Base-by-base conservation (phyloP, 1,284 basidiomycete genomes). In the Meira miltonrushii region DNA sequence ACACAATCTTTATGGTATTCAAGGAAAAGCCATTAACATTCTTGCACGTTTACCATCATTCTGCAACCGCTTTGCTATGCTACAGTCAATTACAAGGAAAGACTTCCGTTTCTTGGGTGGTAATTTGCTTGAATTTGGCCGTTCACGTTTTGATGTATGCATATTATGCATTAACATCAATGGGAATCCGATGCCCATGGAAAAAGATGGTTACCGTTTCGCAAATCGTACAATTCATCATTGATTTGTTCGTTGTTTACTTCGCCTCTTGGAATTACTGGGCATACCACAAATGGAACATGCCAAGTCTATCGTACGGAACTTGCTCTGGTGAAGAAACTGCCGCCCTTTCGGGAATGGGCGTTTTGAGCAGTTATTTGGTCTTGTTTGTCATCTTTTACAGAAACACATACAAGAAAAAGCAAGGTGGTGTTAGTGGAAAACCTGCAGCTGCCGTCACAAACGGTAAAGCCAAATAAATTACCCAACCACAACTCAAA, bases 1-100 rank as follows among this genome's bases (percentile, higher is more conserved):
- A 97, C 83, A 96, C 94, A 6, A 84, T 95, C 66, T 97, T 97
- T 84, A 86, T 98, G 69, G 90, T 90, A n/a, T 82, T 94, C 74
- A 97, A 96, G 85, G 96, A 96, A 84, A 96, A 97, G 81, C 90
- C 91, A 28, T 83, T 97, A 94, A 89, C 89, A 61, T 97, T 97
- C 82, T 82, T 98, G 66, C 94, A 98, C 80, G 93, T 97, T 70
- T 97, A 95, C 84, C 94, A 97, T 80, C 94, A 97, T 82, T 91
- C 93, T 64, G 94, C 93, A n/a, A 97, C 94, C 58, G 94, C 94
- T 60, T 80, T 94, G 57, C 83, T 98, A 62, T 97, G 94, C 82
- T 97, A 87, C 80, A 87, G 87, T 58, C 93, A 98, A 82, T 84
- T 98, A 65, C 88, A 94, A 72, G 93, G 77, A 38, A 68, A 67